Evolutionary conservation across 257 asterid genomes (phyloP).

Genomic region (Gentiana dahurica): DNA sequence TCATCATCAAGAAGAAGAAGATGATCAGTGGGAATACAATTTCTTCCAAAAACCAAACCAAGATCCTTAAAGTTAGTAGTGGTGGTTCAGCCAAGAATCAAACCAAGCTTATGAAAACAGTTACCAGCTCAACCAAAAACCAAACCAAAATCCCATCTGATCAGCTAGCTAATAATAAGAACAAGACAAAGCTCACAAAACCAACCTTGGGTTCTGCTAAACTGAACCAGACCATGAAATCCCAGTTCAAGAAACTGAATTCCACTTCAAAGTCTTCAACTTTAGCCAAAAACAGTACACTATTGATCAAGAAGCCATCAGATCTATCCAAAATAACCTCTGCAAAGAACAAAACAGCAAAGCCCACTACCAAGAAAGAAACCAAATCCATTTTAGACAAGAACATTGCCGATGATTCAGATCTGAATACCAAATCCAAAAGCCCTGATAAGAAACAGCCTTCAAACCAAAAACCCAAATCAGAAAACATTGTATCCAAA

Average conservation of each 20-base stretch:
- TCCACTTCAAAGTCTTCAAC: slow-evolving; percentile 48
- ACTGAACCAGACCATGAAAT: slow-evolving; percentile 21
- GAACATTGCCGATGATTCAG: slow-evolving; percentile 7
- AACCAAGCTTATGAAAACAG: slow-evolving; percentile 22
- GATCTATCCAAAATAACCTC: slow-evolving; percentile 33
- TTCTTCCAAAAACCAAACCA: slow-evolving; percentile 29
- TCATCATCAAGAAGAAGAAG: slow-evolving; percentile 15
- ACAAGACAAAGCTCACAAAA: slow-evolving; percentile 31
- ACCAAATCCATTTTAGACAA: slow-evolving; percentile 12
- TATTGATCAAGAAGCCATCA: slow-evolving; percentile 37
- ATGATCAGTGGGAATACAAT: not conserved
- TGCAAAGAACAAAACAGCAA: slow-evolving; percentile 45
- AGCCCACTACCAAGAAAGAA: slow-evolving; percentile 19
- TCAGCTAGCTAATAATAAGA: slow-evolving; percentile 20
- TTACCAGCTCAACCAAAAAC: slow-evolving; percentile 24
- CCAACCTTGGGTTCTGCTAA: slow-evolving; percentile 12
- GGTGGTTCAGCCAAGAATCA: slow-evolving; percentile 19
- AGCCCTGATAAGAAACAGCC: slow-evolving; percentile 8
- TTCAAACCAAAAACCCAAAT: slow-evolving; percentile 11
- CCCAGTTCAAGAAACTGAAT: slow-evolving; percentile 54
- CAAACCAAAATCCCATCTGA: slow-evolving; percentile 29
- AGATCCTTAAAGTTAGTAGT: slow-evolving; percentile 6
- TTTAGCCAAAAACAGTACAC: slow-evolving; percentile 23
- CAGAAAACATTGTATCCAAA: slow-evolving; percentile 18
- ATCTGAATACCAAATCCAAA: slow-evolving; percentile 16